Base-by-base conservation (phyloP, 495 filamentous ascomycete genomes). In the Podospora fimiseda region DNA sequence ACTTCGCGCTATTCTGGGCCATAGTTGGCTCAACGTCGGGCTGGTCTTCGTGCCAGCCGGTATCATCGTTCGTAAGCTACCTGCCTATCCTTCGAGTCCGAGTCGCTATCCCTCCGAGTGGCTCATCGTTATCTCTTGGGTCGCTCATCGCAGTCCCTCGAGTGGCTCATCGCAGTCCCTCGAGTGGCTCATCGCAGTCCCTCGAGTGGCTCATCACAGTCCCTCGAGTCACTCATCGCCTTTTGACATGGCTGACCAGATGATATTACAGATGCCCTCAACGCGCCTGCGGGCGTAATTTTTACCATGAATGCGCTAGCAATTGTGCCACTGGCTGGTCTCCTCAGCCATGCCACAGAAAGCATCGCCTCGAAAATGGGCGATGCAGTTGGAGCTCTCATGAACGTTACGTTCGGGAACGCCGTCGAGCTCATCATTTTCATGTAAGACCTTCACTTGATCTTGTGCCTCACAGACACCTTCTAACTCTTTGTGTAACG, bases 391-490 rank as follows among this genome's bases (percentile, higher is more conserved):
- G 89, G 87, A 49, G 89, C 88, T 13, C 67, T 93, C 60, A 79
- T 92, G 64, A 94, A 92, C 57, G 87, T 92, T 9, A 89, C 87
- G 18, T 93, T 93, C 69, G 89, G 89, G 50, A 94, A 94, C 67
- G 88, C 89, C 19, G 89, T 93, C 55, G 89, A 67, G 53, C 39
- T 61, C 44, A 69, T 70, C 27, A 69, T 70, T 42, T 69, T 68
- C 30, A 52, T 52, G 56, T 52, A 1, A 51, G 54, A 9, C 30
- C 18, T 24, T 16, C 9, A 24, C 7, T 20, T 53, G 15, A 55
- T 49, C 27, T 33, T 33, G 5, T 33, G 27, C 11, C 27, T 33
- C 27, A 33, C 6, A 33, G 27, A 33, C 27, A 33, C 6, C 27
- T 33, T 33, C 27, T 11, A 6, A 33, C 27, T 33, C 43, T 27